Conservation (phyloP, 2,329 filamentous ascomycete species). For the Alternaria alternata region DNA sequence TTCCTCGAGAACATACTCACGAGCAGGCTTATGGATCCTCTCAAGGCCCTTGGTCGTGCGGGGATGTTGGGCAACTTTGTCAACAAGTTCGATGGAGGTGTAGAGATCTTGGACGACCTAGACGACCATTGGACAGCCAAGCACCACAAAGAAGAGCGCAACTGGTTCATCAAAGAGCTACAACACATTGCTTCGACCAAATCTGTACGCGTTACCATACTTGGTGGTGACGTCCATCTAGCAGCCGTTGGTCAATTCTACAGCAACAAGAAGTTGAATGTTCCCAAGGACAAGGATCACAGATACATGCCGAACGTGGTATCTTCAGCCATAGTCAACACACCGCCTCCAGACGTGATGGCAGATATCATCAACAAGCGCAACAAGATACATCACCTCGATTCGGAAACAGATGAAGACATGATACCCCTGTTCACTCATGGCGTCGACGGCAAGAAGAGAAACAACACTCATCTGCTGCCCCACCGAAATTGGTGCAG, state of each 20-base stretch:
- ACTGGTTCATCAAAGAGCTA: slow-evolving; percentile 85
- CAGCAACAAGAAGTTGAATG: slow-evolving; percentile 76
- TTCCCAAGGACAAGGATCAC: slow-evolving; percentile 90
- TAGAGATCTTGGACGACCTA: slow-evolving; percentile 89
- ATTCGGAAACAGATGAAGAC: slow-evolving; percentile 82
- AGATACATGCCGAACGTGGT: slow-evolving; percentile 97
- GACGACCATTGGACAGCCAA: slow-evolving; percentile 98
- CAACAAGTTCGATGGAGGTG: slow-evolving; percentile 89
- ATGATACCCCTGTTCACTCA: slow-evolving; percentile 94
- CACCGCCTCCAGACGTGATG: slow-evolving; percentile 85
- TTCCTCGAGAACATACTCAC: slow-evolving; percentile 76
- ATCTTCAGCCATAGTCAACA: slow-evolving; percentile 93
- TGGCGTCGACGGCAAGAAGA: slow-evolving; percentile 85
- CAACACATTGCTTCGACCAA: slow-evolving; percentile 94
- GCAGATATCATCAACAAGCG: slow-evolving; percentile 93
- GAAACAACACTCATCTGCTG: slow-evolving; percentile 90
- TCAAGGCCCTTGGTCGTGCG: slow-evolving; percentile 85
- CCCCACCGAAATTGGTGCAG: slow-evolving; percentile 96
- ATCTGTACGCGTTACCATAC: slow-evolving; percentile 87
- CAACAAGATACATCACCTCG: slow-evolving; percentile 76
- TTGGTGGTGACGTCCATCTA: slow-evolving; percentile 93
- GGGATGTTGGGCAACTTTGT: slow-evolving; percentile 81
- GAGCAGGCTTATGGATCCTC: slow-evolving; percentile 83
- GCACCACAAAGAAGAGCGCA: slow-evolving; percentile 90
- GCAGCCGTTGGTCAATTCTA: slow-evolving; percentile 95